Conservation (phyloP, 2,329 filamentous ascomycete species). For the Lachnellula occidentalis region DNA sequence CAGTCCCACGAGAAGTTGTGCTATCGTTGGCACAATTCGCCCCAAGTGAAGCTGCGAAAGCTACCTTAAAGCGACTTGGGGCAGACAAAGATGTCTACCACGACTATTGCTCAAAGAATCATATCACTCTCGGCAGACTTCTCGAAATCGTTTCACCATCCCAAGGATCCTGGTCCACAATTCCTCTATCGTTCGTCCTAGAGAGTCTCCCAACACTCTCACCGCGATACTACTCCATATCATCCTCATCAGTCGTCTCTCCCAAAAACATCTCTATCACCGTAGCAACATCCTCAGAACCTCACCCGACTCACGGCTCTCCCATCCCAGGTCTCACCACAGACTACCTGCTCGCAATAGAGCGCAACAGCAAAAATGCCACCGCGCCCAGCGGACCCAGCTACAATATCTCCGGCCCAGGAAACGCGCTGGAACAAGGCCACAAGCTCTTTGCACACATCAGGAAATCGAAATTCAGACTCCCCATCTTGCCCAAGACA, state of each 20-base stretch:
- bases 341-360: constrained; percentile 34
- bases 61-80: constrained; percentile 4
- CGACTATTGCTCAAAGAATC: constrained; percentile 3
- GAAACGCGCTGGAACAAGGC: constrained; percentile 19
- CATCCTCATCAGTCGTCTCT: constrained; percentile 45
- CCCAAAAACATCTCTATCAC: constrained; percentile 38
- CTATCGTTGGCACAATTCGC: constrained; percentile 36
- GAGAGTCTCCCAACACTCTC: constrained; percentile 51
- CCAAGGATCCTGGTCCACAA: constrained; percentile 30
- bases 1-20: constrained; percentile 36
- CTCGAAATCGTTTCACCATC: constrained; percentile 3
- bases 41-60: constrained; percentile 27
- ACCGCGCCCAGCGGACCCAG: background rate
- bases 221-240: constrained; percentile 57
- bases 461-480: constrained; percentile 40
- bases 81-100: constrained; percentile 11
- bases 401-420: constrained; percentile 16
- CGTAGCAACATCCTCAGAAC: constrained; percentile 31
- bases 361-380: background rate
- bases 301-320: constrained; percentile 20
- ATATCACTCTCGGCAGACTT: constrained; percentile 14
- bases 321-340: constrained; percentile 34
- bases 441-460: constrained; percentile 34
- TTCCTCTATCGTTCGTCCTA: constrained; percentile 50
- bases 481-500: constrained; percentile 36